Percentiles rank a stretch among this genome's conserved stretches.
These are phyloP conservation scores for Phytophthora gonapodyides DNA, from an alignment of 352 stramenopile genomes.

Conservation along the genomic window DNA sequence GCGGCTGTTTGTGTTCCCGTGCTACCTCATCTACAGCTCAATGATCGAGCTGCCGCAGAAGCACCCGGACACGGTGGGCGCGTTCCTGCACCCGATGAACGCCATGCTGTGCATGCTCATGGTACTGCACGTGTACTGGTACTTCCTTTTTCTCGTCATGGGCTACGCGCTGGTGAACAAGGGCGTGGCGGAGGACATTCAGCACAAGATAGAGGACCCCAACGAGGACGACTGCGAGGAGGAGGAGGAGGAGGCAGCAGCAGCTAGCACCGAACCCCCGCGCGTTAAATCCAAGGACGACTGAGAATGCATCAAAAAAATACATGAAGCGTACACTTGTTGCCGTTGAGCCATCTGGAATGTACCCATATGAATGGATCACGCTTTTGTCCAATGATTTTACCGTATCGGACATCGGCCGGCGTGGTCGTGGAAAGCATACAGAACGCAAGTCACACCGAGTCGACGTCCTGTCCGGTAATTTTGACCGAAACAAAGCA, in stretches of 20 bases:
- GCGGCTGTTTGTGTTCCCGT: conserved; percentile 50
- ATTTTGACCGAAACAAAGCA: conserved; percentile 1
- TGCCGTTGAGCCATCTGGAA: too few relatives aligned
- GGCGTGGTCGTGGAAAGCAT: conserved; percentile 5
- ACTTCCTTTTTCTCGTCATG: conserved; percentile 51
- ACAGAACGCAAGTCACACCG: conserved; percentile 2
- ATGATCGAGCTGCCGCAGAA: conserved; percentile 27
- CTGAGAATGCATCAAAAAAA: conserved; percentile 27
- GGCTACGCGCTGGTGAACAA: conserved; percentile 49
- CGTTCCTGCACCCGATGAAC: conserved; percentile 40
- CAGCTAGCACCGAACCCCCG: conserved; percentile 6
- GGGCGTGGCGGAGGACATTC: conserved; percentile 47
- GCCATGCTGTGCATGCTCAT: conserved; percentile 48
- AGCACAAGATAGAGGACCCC: conserved; percentile 39
- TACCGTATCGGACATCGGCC: too few relatives aligned
- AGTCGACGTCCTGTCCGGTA: neutral
- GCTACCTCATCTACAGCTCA: conserved; percentile 38
- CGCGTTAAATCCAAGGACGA: conserved; percentile 34
- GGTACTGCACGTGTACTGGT: conserved; percentile 57
- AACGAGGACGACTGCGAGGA: conserved; percentile 23
- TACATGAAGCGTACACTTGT: conserved; percentile 2
- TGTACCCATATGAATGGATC: conserved; percentile 13
- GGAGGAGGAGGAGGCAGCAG: conserved; percentile 4
- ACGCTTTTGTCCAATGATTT: neutral
- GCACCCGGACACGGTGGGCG: conserved; percentile 29